phyloP scores from a whole-genome alignment of 2,329 filamentous ascomycete species.

The Penicillium sclerotigenum region DNA sequence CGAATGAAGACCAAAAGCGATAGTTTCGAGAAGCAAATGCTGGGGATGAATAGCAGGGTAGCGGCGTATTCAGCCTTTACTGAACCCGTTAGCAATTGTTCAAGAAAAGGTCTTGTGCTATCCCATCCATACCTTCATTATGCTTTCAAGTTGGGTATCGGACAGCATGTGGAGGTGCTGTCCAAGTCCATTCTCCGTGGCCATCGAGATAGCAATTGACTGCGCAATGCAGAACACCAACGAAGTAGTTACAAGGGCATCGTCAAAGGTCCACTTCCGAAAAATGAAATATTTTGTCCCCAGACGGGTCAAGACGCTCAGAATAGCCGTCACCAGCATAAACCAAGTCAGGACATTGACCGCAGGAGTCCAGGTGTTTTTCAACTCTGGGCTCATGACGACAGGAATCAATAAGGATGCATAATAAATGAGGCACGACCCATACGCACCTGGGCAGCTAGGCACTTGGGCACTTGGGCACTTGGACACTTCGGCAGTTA shows the following conservation, averaged over 20 bases:
- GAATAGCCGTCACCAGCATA: slow-evolving; percentile 24
- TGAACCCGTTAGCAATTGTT: not conserved
- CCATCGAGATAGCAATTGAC: slow-evolving; percentile 23
- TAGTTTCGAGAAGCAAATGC: slow-evolving; percentile 25
- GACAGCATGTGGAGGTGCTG: slow-evolving; percentile 15
- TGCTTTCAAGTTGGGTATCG: slow-evolving; percentile 1
- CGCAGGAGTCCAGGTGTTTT: slow-evolving; percentile 16
- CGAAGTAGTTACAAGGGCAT: slow-evolving; percentile 22
- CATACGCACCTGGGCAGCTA: not conserved
- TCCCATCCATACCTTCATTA: slow-evolving; percentile 20
- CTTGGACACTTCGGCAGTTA: not conserved
- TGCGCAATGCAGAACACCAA: slow-evolving; percentile 20
- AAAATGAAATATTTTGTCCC: slow-evolving; percentile 26
- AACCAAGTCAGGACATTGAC: slow-evolving; percentile 30
- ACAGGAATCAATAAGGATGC: not conserved
- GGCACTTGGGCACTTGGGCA: too few relatives aligned
- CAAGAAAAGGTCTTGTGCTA: not conserved
- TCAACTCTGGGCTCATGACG: slow-evolving; percentile 10
- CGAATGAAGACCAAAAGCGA: slow-evolving; percentile 26
- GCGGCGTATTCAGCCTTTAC: slow-evolving; percentile 24
- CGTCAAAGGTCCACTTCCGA: slow-evolving; percentile 23
- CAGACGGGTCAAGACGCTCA: slow-evolving; percentile 25
- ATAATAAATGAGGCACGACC: not conserved
- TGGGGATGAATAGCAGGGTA: slow-evolving; percentile 22
- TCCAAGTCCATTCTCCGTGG: slow-evolving; percentile 23